Conservation (phyloP, 257 asterid genomes). For the Nicotiana tomentosiformis region DNA sequence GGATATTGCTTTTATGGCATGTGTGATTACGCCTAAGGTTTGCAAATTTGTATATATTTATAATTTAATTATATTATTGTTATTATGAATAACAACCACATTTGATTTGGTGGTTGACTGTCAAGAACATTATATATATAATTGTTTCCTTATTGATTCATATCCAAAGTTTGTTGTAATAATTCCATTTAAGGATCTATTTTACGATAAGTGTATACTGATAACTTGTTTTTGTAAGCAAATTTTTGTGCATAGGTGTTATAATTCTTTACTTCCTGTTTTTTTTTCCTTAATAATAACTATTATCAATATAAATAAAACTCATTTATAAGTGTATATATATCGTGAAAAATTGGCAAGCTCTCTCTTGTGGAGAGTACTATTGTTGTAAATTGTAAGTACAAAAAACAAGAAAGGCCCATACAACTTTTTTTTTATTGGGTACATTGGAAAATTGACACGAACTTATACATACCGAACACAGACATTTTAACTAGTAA, state of each 20-base stretch:
- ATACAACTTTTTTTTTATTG: no score
- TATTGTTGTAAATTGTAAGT: no score
- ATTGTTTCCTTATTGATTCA: neutral
- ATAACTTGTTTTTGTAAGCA: neutral
- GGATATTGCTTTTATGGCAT: slow-evolving; percentile 50
- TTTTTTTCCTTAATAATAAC: no score
- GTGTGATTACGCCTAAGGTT: slow-evolving; percentile 51
- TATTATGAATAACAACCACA: neutral
- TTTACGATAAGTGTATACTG: neutral
- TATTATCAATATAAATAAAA: no score
- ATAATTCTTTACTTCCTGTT: neutral
- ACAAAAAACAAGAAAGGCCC: no score
- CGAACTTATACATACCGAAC: no score
- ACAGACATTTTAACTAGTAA: no score
- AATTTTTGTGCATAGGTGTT: neutral
- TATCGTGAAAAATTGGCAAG: no score
- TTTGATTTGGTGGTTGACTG: neutral
- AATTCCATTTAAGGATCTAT: neutral
- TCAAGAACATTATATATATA: neutral
- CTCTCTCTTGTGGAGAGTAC: no score
- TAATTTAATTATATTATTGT: neutral
- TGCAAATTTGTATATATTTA: neutral
- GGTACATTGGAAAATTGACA: no score
- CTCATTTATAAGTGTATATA: no score
- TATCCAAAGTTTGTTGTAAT: neutral